Evolutionary conservation across 2,329 filamentous ascomycete species (phyloP).

Genomic region (Pestalotiopsis sp.): DNA sequence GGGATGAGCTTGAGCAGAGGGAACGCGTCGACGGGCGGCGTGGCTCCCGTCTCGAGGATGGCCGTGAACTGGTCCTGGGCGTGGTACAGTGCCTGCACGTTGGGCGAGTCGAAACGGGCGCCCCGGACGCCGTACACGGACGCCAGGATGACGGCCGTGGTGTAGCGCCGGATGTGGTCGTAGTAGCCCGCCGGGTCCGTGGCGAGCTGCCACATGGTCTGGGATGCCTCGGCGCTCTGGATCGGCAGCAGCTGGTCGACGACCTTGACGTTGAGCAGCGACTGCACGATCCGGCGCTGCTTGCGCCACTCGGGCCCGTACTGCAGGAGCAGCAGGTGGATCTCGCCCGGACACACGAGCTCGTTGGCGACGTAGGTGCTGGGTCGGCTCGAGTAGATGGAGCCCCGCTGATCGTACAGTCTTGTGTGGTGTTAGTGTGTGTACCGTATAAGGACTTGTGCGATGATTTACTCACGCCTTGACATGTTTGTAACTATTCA

Average conservation of each 20-base stretch:
- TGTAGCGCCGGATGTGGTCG: slow-evolving; percentile 13
- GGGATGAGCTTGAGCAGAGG: slow-evolving; percentile 16
- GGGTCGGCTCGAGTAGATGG: slow-evolving; percentile 16
- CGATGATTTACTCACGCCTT: background rate
- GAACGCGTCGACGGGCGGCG: slow-evolving; percentile 17
- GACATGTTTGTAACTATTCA: slow-evolving; percentile 14
- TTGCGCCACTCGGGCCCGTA: slow-evolving; percentile 13
- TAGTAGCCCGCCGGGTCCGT: slow-evolving; percentile 5
- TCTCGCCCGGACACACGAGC: background rate
- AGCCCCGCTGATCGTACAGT: slow-evolving; percentile 15
- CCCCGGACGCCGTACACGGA: slow-evolving; percentile 15
- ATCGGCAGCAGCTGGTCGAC: slow-evolving; percentile 10
- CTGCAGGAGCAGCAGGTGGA: slow-evolving; percentile 9
- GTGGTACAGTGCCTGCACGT: slow-evolving; percentile 13
- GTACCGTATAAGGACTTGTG: background rate
- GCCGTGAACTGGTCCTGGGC: slow-evolving; percentile 16
- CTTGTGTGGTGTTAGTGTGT: background rate
- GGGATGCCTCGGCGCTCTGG: slow-evolving; percentile 11
- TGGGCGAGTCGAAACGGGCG: slow-evolving; percentile 4
- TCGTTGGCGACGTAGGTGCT: slow-evolving; percentile 14
- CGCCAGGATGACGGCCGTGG: slow-evolving; percentile 11
- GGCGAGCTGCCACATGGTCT: slow-evolving; percentile 11
- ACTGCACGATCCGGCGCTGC: slow-evolving; percentile 7
- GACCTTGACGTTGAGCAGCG: slow-evolving; percentile 5
- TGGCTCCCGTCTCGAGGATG: slow-evolving; percentile 13